phyloP scores from a whole-genome alignment of 371 early-diverging fungal species.

The Mucor velutinosus region DNA sequence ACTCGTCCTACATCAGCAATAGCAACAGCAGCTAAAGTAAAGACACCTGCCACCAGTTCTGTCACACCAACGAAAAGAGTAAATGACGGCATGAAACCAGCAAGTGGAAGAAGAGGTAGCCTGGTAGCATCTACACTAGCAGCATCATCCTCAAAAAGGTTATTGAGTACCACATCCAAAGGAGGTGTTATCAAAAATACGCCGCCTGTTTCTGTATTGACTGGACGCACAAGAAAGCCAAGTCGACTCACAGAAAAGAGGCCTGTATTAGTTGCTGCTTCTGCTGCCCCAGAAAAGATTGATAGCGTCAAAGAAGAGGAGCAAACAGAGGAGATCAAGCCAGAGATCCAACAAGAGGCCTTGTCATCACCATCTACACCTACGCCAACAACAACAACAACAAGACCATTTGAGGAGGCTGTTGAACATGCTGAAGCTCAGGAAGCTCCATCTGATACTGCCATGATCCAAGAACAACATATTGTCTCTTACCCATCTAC shows the following conservation, averaged over 20 bases:
- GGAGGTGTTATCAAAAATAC: slow-evolving; percentile 29
- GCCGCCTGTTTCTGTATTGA: slow-evolving; percentile 26
- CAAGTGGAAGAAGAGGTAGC: slow-evolving; percentile 1
- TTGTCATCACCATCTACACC: not conserved
- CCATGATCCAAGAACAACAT: slow-evolving; percentile 6
- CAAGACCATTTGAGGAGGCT: not conserved
- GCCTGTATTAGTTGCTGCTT: not conserved
- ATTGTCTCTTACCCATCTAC: slow-evolving; percentile 22
- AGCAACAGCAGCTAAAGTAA: not conserved
- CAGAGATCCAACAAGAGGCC: slow-evolving; percentile 4
- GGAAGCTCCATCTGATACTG: not conserved
- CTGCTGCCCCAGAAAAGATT: not conserved
- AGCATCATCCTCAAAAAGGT: not conserved
- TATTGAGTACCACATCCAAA: slow-evolving; percentile 17
- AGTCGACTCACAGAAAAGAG: slow-evolving; percentile 19
- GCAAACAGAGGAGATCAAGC: not conserved
- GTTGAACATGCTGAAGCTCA: not conserved
- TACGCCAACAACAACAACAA: slow-evolving; percentile 1
- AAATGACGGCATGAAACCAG: not conserved
- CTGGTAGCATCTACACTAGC: not conserved
- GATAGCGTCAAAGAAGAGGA: not conserved
- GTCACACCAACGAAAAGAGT: slow-evolving; percentile 3
- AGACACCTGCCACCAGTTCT: not conserved
- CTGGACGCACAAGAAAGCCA: slow-evolving; percentile 30
- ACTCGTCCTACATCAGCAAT: not conserved